A percentile compares a stretch with the other conserved stretches of the same genome.
Evolutionary conservation across 2,329 filamentous ascomycete genomes (phyloP).

Genomic region (Hypoxylon sp.): DNA sequence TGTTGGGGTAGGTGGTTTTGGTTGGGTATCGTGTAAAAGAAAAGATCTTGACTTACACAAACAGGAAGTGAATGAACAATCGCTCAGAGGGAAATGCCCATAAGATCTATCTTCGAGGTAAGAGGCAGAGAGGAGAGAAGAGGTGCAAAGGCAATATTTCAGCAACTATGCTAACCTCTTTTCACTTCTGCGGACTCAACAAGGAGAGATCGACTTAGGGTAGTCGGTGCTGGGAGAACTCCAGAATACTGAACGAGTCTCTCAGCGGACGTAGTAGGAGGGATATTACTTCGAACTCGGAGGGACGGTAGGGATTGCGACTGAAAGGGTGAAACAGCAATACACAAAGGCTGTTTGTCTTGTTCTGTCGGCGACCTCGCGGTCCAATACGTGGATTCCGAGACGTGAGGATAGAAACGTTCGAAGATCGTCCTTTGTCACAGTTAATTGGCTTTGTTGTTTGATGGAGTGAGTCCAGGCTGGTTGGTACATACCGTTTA

Average conservation of each 20-base stretch:
- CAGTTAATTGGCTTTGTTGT: constrained; percentile 40
- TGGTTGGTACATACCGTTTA: constrained; percentile 36
- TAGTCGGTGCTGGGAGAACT: constrained; percentile 10
- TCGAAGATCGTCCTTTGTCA: constrained; percentile 37
- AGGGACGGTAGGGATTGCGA: constrained; percentile 1
- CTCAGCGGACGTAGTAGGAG: constrained; percentile 4
- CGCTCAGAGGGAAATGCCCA: constrained; percentile 29
- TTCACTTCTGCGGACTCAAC: constrained; percentile 34
- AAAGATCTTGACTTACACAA: constrained; percentile 36
- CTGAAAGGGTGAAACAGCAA: constrained; percentile 14
- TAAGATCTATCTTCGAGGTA: constrained; percentile 35
- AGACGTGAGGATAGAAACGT: constrained; percentile 17
- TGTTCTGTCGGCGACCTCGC: constrained; percentile 28
- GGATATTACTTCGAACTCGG: constrained; percentile 8
- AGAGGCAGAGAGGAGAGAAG: constrained; percentile 34
- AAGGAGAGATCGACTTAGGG: constrained; percentile 24
- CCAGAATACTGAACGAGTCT: constrained; percentile 13
- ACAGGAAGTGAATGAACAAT: constrained; percentile 12
- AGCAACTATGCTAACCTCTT: constrained; percentile 56
- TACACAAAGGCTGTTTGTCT: constrained; percentile 35
- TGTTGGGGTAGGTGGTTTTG: constrained; percentile 2
- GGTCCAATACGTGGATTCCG: constrained; percentile 26
- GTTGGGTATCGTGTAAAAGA: constrained; percentile 4
- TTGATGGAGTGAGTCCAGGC: constrained; percentile 23
- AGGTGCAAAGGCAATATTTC: constrained; percentile 59